A percentile compares a stretch with the other conserved stretches of the same genome.
These are phyloP conservation scores for Salicornia ramosissima DNA, from an alignment of 148 eudicot species.

Conservation along the genomic window DNA sequence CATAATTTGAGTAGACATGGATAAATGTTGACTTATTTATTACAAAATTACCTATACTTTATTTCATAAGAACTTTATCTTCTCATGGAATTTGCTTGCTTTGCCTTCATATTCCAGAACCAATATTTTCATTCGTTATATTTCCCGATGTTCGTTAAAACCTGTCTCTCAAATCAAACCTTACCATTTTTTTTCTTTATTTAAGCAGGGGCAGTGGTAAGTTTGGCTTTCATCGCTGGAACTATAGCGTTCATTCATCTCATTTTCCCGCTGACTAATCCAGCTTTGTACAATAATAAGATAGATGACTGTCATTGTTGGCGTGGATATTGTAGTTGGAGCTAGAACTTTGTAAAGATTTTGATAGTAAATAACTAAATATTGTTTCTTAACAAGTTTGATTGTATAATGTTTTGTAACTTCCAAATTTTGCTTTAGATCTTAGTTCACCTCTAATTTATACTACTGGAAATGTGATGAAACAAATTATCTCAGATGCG, in stretches of 20 bases:
- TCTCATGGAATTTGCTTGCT: neutral
- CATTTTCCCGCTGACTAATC: constrained; percentile 55
- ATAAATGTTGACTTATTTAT: too few relatives aligned
- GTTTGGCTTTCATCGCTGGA: constrained; percentile 50
- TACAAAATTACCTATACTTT: too few relatives aligned
- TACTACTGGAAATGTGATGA: too few relatives aligned
- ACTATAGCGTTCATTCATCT: constrained; percentile 49
- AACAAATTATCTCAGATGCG: too few relatives aligned
- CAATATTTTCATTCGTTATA: neutral
- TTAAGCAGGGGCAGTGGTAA: constrained; percentile 50
- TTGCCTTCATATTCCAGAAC: neutral
- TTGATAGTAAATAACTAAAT: neutral
- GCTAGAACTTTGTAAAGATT: constrained; percentile 17
- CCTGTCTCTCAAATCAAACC: neutral
- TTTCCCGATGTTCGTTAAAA: neutral
- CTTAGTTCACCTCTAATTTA: too few relatives aligned
- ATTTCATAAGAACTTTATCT: too few relatives aligned
- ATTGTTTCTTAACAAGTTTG: neutral
- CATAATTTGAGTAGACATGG: too few relatives aligned
- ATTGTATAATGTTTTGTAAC: neutral
- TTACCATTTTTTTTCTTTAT: constrained; percentile 1
- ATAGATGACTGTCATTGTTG: constrained; percentile 67
- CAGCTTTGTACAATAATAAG: constrained; percentile 47
- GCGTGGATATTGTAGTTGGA: constrained; percentile 70
- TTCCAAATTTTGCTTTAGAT: neutral